Base-by-base conservation (phyloP, 106 monocot species). In the Triglochin maritima region DNA sequence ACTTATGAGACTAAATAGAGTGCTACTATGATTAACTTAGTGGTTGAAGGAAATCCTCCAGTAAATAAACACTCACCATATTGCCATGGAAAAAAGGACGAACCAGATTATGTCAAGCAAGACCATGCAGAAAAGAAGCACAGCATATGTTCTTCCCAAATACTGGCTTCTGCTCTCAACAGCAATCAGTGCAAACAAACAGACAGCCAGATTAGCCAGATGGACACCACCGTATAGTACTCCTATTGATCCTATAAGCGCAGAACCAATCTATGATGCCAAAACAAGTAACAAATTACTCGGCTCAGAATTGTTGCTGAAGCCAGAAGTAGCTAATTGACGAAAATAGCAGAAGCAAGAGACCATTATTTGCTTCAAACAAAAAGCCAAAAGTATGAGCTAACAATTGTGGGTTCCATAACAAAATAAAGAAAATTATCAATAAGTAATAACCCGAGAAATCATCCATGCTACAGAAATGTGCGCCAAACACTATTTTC, bases 101-200 rank as follows among this genome's bases (percentile, higher is more conserved):
- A 90, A 84, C 89, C 89, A 90, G 16, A 74, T 59, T 13, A 84
- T 46, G 73, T 90, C 89, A 44, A 90, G 83, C 16, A 90, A 46
- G 72, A 90, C 79, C 17, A 72, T 70, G 56, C 79, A 86, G 52
- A 68, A 56, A 55, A 90, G 81, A 47, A 90, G 86, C 49, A 78
- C 74, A 5, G 75, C 89, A 55, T 90, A 90, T 9, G 89, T 83
- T 65, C 86, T 46, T 8, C 83, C 83, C 17, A 89, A 77, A 51
- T 60, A 79, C 66, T 90, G 89, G 70, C 83, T 90, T 8, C 86
- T 75, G 59, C 89, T 79, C 73, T 86, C 86, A 14, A 90, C 86
- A 10, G 89, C 89, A 1, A 90, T 79, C 1, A 90, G 69, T 0
- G 83, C 86, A 70, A 90, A 90, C 9, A 90, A 77, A 4, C 83